These are phyloP conservation scores for Trametes hirsuta DNA, from an alignment of 1,284 basidiomycete genomes.

Conservation along the genomic window DNA sequence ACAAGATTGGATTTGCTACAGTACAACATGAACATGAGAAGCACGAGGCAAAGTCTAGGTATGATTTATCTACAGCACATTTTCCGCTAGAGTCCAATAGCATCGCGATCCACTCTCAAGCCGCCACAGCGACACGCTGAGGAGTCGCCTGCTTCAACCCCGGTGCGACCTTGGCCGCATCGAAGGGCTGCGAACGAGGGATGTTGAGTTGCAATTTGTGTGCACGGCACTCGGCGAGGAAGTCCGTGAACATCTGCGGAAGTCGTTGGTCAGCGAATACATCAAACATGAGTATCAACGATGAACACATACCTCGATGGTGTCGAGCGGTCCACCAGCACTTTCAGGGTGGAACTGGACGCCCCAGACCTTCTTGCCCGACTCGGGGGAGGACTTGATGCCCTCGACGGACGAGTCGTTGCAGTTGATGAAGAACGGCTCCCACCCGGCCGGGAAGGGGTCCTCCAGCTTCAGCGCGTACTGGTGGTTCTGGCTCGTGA, in stretches of 20 bases:
- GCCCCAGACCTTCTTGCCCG: constrained; percentile 91
- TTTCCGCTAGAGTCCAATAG: neutral
- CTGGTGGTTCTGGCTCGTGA: constrained; percentile 95
- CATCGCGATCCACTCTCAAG: constrained; percentile 7
- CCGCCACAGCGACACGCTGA: constrained; percentile 35
- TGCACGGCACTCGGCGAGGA: constrained; percentile 77
- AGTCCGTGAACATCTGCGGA: constrained; percentile 88
- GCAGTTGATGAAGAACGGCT: constrained; percentile 98
- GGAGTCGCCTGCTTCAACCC: constrained; percentile 19
- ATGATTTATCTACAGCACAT: neutral
- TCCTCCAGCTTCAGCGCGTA: constrained; percentile 93
- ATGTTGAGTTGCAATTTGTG: constrained; percentile 43
- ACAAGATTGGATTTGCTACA: neutral
- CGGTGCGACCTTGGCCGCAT: constrained; percentile 29
- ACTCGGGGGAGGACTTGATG: constrained; percentile 88
- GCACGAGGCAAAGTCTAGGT: neutral
- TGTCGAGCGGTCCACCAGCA: constrained; percentile 90
- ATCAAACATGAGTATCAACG: neutral
- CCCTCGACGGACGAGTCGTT: constrained; percentile 98
- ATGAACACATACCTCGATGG: constrained; percentile 72
- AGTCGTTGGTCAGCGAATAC: neutral
- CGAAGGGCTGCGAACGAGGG: constrained; percentile 27
- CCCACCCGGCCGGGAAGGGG: constrained; percentile 93
- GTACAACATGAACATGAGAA: neutral
- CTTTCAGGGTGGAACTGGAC: constrained; percentile 98